Evolutionary conservation across 129 eudicot species (phyloP), one percentile per base, ranked within the genome.

Genomic region (Centella asiatica): DNA sequence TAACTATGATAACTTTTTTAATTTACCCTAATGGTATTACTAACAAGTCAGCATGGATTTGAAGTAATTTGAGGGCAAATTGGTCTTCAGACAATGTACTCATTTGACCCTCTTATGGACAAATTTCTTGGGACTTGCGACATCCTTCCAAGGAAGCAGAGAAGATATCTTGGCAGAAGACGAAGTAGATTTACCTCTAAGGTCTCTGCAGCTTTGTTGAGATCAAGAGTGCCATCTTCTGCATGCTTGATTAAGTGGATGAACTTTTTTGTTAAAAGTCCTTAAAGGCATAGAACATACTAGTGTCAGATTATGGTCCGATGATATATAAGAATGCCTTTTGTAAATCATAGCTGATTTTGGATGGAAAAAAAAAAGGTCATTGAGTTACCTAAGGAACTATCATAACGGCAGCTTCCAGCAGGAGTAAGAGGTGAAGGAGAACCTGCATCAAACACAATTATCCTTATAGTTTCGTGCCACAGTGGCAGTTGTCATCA

Each of bases 151-250:
- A n/a, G n/a, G n/a, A n/a, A n/a, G n/a, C n/a, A n/a, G n/a, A n/a
- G n/a, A n/a, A n/a, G n/a, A n/a, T n/a, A n/a, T n/a, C n/a, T n/a
- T n/a, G n/a, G n/a, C n/a, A n/a, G n/a, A n/a, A n/a, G n/a, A n/a
- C n/a, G n/a, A n/a, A n/a, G n/a, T n/a, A n/a, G n/a, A n/a, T n/a
- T 57, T 75, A 88, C 99, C 86, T 85, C 95, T 71, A 93, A 72
- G 42, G 96, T 93, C n/a, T 80, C 99, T 61, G 99, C 99, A 68
- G 99, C 96, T 60, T 85, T 84, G 69, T 93, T 93, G 42, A 93
- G 68, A 93, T 93, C 99, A 58, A 93, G 92, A 64, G 77, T 80
- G 55, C 99, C 99, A 82, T 88, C 96, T 80, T 93, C 96, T 15
- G 99, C 99, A 64, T 83, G 95, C 74, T 87, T 93, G 72, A 93